phyloP scores from a whole-genome alignment of 176 grass and related monocot species.

The Oryza meridionalis region DNA sequence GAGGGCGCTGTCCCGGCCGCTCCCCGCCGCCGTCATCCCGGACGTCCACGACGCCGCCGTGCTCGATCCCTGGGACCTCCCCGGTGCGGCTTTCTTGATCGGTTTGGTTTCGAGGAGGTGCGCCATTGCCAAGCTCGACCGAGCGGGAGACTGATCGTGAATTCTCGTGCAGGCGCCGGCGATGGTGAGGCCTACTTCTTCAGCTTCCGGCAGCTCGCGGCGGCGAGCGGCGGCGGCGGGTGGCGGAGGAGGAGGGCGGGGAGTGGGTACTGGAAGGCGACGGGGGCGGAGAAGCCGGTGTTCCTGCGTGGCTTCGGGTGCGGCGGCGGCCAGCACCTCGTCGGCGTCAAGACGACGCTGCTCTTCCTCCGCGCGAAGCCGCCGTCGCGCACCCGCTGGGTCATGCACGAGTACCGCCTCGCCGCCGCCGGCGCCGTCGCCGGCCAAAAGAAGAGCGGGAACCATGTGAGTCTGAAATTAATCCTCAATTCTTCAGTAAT shows the following conservation, averaged over 20 bases:
- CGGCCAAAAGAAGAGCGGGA: slow-evolving; percentile 2
- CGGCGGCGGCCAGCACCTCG: slow-evolving; percentile 35
- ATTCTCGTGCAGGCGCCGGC: slow-evolving; percentile 45
- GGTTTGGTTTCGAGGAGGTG: background rate
- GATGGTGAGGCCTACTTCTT: slow-evolving; percentile 77
- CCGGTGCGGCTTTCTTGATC: slow-evolving; percentile 27
- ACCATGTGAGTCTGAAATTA: slow-evolving; percentile 41
- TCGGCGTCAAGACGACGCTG: slow-evolving; percentile 72
- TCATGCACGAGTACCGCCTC: slow-evolving; percentile 85
- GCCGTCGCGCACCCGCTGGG: slow-evolving; percentile 60
- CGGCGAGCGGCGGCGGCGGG: slow-evolving; percentile 15
- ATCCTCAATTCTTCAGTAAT: background rate
- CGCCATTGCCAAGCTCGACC: background rate
- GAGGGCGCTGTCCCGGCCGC: slow-evolving; percentile 54
- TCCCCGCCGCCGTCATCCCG: slow-evolving; percentile 77
- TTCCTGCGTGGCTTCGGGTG: slow-evolving; percentile 40
- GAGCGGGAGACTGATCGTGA: background rate
- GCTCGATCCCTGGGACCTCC: slow-evolving; percentile 73
- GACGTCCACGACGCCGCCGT: slow-evolving; percentile 50
- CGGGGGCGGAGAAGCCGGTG: slow-evolving; percentile 61
- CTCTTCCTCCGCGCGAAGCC: slow-evolving; percentile 51
- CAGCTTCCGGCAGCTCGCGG: slow-evolving; percentile 17
- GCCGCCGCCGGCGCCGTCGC: slow-evolving; percentile 6
- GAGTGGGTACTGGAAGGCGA: slow-evolving; percentile 73
- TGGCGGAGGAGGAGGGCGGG: slow-evolving; percentile 32